Evolutionary conservation across 352 stramenopile species (phyloP).

Genomic region (Blastocystis sp.): DNA sequence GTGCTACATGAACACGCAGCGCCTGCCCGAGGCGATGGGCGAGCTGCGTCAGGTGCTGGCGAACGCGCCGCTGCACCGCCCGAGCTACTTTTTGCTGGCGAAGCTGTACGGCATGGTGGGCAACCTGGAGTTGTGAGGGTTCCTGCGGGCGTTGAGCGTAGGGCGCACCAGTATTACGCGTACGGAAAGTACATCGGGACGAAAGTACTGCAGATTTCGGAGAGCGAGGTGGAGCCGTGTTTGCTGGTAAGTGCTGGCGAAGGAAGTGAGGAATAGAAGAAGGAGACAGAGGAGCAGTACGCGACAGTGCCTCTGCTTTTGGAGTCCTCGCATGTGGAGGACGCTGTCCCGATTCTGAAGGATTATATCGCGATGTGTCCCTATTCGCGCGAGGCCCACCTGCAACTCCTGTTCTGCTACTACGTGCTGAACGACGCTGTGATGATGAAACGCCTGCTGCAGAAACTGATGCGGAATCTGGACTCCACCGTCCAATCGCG

Average conservation of each 20-base stretch:
- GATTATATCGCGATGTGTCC: slow-evolving; percentile 47
- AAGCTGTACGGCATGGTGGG: slow-evolving; percentile 12
- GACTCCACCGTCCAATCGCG: background rate
- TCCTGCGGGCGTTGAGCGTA: background rate
- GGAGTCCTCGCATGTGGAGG: background rate
- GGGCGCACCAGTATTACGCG: slow-evolving; percentile 37
- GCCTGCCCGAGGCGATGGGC: slow-evolving; percentile 2
- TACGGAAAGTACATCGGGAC: background rate
- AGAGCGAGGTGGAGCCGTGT: background rate
- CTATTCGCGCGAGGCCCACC: slow-evolving; percentile 44
- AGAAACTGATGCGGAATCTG: slow-evolving; percentile 24
- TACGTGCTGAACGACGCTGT: slow-evolving; percentile 12
- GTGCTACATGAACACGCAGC: slow-evolving; percentile 36
- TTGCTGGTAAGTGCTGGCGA: background rate
- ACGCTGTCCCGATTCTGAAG: slow-evolving; percentile 35
- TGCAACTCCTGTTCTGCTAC: slow-evolving; percentile 45
- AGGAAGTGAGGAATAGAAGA: background rate
- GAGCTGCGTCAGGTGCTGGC: slow-evolving; percentile 15
- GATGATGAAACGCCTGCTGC: slow-evolving; percentile 13
- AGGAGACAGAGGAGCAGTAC: slow-evolving; percentile 30
- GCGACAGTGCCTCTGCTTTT: background rate
- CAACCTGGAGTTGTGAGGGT: slow-evolving; percentile 30
- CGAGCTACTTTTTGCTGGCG: slow-evolving; percentile 6
- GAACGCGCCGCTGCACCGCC: background rate
- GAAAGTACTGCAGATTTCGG: background rate